phyloP scores from a whole-genome alignment of 768 basidiomycete species.

The Rhizopogon vesiculosus region DNA sequence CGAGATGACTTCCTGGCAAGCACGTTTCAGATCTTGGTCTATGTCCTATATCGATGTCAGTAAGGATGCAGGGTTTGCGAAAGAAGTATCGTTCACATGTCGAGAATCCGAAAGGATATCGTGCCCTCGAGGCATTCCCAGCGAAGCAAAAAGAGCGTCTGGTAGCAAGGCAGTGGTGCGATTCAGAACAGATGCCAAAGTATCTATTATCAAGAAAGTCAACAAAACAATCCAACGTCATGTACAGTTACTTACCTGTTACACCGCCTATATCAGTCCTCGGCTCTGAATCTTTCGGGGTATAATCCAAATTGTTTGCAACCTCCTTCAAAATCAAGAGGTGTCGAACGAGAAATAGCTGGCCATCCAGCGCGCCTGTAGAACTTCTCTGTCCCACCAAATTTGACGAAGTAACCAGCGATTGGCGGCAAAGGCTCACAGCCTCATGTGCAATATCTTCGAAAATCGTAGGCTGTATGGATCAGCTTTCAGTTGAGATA shows the following conservation, averaged over 20 bases:
- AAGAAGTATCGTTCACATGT: conserved; percentile 42
- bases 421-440: conserved; percentile 74
- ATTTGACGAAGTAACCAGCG: conserved; percentile 71
- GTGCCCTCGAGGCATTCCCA: conserved; percentile 57
- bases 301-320: conserved; percentile 67
- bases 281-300: conserved; percentile 40
- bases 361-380: conserved; percentile 55
- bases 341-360: conserved; percentile 88
- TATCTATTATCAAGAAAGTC: conserved; percentile 13
- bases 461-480: conserved; percentile 80
- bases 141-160: conserved; percentile 63
- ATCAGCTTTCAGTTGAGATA: not conserved
- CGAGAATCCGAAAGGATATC: conserved; percentile 69
- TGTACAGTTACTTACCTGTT: conserved; percentile 41
- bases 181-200: conserved; percentile 27
- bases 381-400: conserved; percentile 49
- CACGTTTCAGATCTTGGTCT: conserved; percentile 78
- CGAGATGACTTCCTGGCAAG: conserved; percentile 81
- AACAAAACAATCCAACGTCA: not conserved
- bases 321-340: conserved; percentile 91
- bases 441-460: conserved; percentile 97
- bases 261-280: conserved; percentile 46
- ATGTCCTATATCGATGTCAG: conserved; percentile 54
- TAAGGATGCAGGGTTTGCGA: not conserved
- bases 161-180: conserved; percentile 45